Evolutionary conservation across 2,329 filamentous ascomycete species (phyloP), one percentile per base, ranked within the genome.

Genomic region (Botrytis deweyae): DNA sequence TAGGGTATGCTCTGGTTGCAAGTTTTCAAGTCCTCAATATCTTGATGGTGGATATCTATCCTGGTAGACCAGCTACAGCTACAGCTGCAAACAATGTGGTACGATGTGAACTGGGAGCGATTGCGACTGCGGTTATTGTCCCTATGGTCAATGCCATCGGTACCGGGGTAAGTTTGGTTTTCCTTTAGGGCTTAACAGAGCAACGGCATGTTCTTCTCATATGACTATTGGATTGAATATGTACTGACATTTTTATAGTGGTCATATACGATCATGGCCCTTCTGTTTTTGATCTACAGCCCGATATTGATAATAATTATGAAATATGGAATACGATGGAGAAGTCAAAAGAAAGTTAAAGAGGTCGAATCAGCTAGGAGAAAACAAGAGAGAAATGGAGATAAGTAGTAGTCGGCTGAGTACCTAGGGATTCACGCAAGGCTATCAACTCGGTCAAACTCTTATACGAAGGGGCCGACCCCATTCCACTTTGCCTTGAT

Each of bases 71-170:
- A 42, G 68, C 68, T 36, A 73, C 87, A 0, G 87, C 86, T 0
- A 86, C 87, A 0, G 88, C 88, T 1, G 85, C n/a, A 0, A 88
- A 87, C 75, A 90, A 90, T 74, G 77, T 90, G 22, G 84, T 86
- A 0, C 79, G 88, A 6, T 90, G 88, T 72, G 79, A 87, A 3
- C 78, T 90, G 1, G 88, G 87, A 0, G 88, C 88, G 0, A 84
- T 83, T 0, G 85, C 85, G 1, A 87, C 84, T 25, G 88, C 86
- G 0, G 82, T 85, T 1, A 86, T 90, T 33, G 79, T 86, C 3
- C 85, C 86, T 22, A 84, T 90, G 83, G 85, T 87, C 20, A 77
- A 85, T 18, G 82, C 80, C 0, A 84, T 90, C 73, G 87, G 87
- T 0, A 78, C 82, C 0, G 88, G 87, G 0, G 42, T 67, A 52